Evolutionary conservation across 352 stramenopile species (phyloP).

Genomic region (Pythium rhizo-oryzae): DNA sequence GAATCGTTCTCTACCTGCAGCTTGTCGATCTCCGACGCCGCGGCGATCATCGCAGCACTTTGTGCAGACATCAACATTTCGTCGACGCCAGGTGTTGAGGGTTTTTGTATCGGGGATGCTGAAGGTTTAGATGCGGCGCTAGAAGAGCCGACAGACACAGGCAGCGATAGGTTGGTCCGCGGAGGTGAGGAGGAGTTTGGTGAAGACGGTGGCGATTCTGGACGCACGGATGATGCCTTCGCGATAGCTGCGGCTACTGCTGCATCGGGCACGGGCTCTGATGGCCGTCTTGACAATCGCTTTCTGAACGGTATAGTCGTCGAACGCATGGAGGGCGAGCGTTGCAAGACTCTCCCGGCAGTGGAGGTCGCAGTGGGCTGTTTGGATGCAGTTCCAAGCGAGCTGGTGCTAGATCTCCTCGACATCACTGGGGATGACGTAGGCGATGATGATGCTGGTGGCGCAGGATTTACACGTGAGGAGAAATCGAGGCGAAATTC

Average conservation of each 20-base stretch:
- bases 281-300: constrained; percentile 21
- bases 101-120: background rate
- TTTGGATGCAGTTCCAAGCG: background rate
- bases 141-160: background rate
- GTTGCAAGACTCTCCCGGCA: constrained; percentile 3
- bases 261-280: constrained; percentile 7
- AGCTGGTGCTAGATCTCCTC: constrained; percentile 20
- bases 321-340: constrained; percentile 25
- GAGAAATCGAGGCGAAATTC: constrained; percentile 64
- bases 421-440: background rate
- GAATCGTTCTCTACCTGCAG: constrained; percentile 26
- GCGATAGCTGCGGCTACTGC: background rate
- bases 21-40: constrained; percentile 5
- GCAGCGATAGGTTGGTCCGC: background rate
- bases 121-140: background rate
- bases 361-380: background rate
- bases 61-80: background rate
- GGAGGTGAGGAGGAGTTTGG: constrained; percentile 3
- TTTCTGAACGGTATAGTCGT: constrained; percentile 13
- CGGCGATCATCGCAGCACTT: background rate
- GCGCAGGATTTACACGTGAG: constrained; percentile 36
- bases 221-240: background rate
- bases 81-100: background rate
- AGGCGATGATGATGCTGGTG: constrained; percentile 10
- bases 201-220: constrained; percentile 17